These are phyloP conservation scores for Golubevia pallescens DNA, from an alignment of 1,284 basidiomycete genomes.

Conservation along the genomic window DNA sequence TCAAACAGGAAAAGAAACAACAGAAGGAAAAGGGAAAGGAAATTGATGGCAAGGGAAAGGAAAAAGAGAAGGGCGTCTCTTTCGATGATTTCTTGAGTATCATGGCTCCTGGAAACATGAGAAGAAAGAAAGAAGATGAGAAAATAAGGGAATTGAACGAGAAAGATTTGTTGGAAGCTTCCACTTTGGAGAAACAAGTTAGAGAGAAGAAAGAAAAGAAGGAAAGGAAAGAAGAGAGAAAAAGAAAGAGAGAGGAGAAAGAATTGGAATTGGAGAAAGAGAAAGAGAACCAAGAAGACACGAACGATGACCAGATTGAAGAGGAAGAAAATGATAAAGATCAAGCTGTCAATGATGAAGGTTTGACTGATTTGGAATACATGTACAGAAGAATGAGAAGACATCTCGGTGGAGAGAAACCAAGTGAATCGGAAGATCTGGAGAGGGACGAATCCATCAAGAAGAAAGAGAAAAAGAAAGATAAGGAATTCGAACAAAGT, in stretches of 20 bases:
- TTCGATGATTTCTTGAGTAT: conserved; percentile 61
- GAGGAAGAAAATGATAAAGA: conserved; percentile 20
- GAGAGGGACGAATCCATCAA: background rate
- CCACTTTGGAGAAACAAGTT: conserved; percentile 8
- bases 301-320: conserved; percentile 5
- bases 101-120: conserved; percentile 59
- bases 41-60: conserved; percentile 5
- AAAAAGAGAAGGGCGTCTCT: conserved; percentile 30
- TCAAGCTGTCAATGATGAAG: conserved; percentile 39
- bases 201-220: conserved; percentile 16
- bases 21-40: conserved; percentile 9
- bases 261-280: conserved; percentile 1
- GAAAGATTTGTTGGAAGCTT: conserved; percentile 3
- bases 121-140: conserved; percentile 3
- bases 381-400: conserved; percentile 58
- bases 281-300: background rate
- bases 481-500: conserved; percentile 45
- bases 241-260: conserved; percentile 5
- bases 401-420: conserved; percentile 43
- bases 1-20: conserved; percentile 16
- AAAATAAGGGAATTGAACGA: conserved; percentile 12
- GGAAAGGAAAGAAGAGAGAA: conserved; percentile 15
- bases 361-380: conserved; percentile 56
- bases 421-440: background rate
- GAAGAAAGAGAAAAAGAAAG: conserved; percentile 1